Percentiles rank a stretch among this genome's conserved stretches.
Evolutionary conservation across 345 rosid genomes (phyloP).

Genomic region (Euclidium syriacum): DNA sequence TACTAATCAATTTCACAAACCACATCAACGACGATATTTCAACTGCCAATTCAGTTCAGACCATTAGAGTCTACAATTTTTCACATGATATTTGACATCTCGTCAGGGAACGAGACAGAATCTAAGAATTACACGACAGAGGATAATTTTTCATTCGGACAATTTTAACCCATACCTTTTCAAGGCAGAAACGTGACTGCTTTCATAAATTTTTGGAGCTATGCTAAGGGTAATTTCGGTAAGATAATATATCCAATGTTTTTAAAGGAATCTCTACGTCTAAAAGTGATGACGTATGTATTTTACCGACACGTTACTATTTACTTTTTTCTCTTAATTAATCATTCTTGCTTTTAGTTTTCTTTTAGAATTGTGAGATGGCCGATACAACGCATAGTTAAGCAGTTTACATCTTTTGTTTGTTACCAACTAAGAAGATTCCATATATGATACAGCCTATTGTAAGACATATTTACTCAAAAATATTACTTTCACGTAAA

Average conservation of each 20-base stretch:
- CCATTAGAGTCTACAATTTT: slow-evolving; percentile 3
- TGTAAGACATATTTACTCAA: too few relatives aligned
- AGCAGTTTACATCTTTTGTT: slow-evolving; percentile 8
- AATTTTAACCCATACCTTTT: slow-evolving; percentile 27
- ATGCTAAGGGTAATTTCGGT: slow-evolving; percentile 24
- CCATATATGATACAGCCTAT: too few relatives aligned
- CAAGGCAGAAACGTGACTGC: slow-evolving; percentile 17
- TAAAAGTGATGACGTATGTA: slow-evolving; percentile 23
- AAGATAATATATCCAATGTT: slow-evolving; percentile 13
- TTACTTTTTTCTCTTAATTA: neutral
- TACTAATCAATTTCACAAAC: neutral
- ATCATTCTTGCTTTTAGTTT: neutral
- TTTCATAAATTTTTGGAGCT: neutral
- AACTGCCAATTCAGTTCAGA: slow-evolving; percentile 6
- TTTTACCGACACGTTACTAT: slow-evolving; percentile 32
- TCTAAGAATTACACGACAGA: slow-evolving; percentile 30
- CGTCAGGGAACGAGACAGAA: slow-evolving; percentile 21
- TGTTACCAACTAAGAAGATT: slow-evolving; percentile 5
- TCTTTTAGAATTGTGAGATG: neutral
- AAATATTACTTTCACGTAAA: too few relatives aligned
- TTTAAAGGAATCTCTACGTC: slow-evolving; percentile 25
- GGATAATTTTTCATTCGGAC: slow-evolving; percentile 31
- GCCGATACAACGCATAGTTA: slow-evolving; percentile 20
- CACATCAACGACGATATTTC: slow-evolving; percentile 16
- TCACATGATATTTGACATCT: slow-evolving; percentile 26